Evolutionary conservation across 1,284 basidiomycete genomes (phyloP).

Genomic region (Papiliotrema fonsecae): DNA sequence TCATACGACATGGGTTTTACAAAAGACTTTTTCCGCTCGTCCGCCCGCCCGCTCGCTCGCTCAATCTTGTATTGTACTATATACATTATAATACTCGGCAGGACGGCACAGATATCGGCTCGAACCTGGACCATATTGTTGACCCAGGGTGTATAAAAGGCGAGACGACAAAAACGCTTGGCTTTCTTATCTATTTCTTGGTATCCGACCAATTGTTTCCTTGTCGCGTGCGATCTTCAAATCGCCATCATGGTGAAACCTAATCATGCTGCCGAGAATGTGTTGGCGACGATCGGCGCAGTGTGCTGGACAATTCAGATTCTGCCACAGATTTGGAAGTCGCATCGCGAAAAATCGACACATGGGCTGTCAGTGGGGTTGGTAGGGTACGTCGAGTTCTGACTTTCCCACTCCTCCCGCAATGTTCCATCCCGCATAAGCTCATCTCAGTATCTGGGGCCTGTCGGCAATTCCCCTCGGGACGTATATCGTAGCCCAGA

Average conservation of each 20-base stretch:
- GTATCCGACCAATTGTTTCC: no score
- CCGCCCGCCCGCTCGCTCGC: no score
- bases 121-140: no score
- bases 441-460: conserved; percentile 56
- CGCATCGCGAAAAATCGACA: conserved; percentile 64
- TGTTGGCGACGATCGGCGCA: conserved; percentile 58
- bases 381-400: conserved; percentile 54
- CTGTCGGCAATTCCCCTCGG: conserved; percentile 61
- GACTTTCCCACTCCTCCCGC: background rate
- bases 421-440: background rate
- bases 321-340: conserved; percentile 66
- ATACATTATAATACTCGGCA: no score
- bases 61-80: no score
- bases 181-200: no score
- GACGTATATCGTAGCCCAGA: conserved; percentile 63
- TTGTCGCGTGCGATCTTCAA: no score
- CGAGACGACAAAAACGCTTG: no score
- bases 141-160: no score
- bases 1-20: no score
- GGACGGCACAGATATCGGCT: no score
- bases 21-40: no score
- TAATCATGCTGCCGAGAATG: conserved; percentile 54
- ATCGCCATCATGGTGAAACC: background rate
- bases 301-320: conserved; percentile 50
- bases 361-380: conserved; percentile 67